A percentile compares a stretch with the other conserved stretches of the same genome.
These are phyloP conservation scores for Sporothrix euskadiensis DNA, from an alignment of 2,329 filamentous ascomycete species.

Conservation along the genomic window DNA sequence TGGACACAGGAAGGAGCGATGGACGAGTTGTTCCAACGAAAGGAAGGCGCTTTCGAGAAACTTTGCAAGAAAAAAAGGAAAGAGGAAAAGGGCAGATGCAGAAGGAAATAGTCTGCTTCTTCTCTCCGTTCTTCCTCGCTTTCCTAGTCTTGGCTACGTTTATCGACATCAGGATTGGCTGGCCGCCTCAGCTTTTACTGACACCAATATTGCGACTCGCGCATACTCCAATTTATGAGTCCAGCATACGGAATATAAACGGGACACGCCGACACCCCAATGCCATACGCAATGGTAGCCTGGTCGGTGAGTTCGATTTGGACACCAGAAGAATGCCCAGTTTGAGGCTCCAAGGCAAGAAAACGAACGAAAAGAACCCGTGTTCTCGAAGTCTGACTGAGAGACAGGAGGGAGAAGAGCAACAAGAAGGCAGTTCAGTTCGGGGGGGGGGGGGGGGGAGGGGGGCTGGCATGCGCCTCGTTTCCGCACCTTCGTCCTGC, in stretches of 20 bases:
- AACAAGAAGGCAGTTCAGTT: not conserved
- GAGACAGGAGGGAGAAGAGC: not conserved
- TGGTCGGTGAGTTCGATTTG: constrained; percentile 7
- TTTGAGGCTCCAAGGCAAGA: not conserved
- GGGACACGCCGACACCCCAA: not conserved
- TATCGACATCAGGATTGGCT: not conserved
- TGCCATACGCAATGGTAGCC: constrained; percentile 4
- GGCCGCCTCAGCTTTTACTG: not conserved
- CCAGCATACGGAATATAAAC: not conserved
- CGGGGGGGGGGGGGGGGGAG: not conserved
- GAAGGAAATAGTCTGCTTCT: constrained; percentile 4
- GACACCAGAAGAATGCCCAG: not conserved
- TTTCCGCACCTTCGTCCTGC: not conserved
- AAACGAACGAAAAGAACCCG: not conserved
- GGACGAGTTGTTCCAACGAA: not conserved
- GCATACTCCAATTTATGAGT: not conserved
- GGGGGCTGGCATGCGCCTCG: constrained; percentile 21
- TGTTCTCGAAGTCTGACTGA: not conserved
- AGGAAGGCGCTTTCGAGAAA: not conserved
- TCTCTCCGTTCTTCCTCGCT: not conserved
- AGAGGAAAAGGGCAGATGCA: not conserved
- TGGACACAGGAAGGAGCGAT: not conserved
- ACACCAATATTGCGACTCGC: not conserved
- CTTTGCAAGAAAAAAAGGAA: not conserved
- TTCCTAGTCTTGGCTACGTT: not conserved